Evolutionary conservation across 2,329 filamentous ascomycete genomes (phyloP), one percentile per base, ranked within the genome.

Genomic region (Lasiodiplodia hormozganensis): DNA sequence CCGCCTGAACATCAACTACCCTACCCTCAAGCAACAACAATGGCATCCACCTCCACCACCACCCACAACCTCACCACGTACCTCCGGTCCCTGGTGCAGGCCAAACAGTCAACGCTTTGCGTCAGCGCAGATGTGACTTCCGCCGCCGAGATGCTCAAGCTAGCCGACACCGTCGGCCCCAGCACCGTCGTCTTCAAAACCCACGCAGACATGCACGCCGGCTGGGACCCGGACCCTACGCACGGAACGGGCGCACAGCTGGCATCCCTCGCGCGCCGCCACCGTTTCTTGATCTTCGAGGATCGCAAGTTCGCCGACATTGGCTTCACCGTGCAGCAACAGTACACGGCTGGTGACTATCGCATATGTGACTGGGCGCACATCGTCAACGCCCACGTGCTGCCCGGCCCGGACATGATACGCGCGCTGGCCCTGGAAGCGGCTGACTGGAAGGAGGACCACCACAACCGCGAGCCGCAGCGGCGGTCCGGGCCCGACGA

Each of bases 141-240:
- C 2, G 38, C 38, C 38, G 1, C 12, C 12, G 38, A 12, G 3
- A 57, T 57, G 54, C 54, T 58, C 12, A 0, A 28, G 8, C 21
- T 58, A 16, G 54, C 54, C 31, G 1, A 6, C 36, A 11, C 54
- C 54, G 54, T 58, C 12, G 54, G 54, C 18, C 54, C 31, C 1
- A n/a, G 14, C 34, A 58, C 23, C 36, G 54, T 21, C 54, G 54
- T 58, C 5, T 58, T 38, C 54, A 58, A 58, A 31, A 58, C 54
- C 4, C 54, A 58, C 34, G 31, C 54, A 18, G 54, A 58, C 34
- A 57, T 57, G 21, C 28, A 57, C 10, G 53, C 28, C 2, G 38
- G 38, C 38, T 40, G 38, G 38, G 38, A 40, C 38, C 12, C 12
- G 38, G 2, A 40, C n/a, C n/a, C n/a, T n/a, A n/a, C n/a, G 53